Evolutionary conservation across 2,329 filamentous ascomycete genomes (phyloP).

Genomic region (Fusarium bulbicola): DNA sequence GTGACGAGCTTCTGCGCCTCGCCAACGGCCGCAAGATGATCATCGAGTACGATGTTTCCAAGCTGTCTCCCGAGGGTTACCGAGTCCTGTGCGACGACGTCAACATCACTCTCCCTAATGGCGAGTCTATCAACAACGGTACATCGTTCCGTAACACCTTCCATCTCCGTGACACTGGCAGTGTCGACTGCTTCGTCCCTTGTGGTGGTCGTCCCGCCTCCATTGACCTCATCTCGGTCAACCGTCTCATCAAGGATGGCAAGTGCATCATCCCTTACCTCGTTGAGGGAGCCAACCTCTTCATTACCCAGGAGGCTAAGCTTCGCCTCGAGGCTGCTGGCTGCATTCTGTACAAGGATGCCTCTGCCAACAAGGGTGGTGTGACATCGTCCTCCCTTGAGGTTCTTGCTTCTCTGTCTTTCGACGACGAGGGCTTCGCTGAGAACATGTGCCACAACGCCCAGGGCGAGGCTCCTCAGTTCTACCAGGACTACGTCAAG

Average conservation of each 20-base stretch:
- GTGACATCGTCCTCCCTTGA: slow-evolving; percentile 97
- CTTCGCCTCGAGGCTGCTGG: slow-evolving; percentile 94
- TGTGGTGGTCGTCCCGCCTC: slow-evolving; percentile 97
- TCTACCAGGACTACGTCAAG: slow-evolving; percentile 93
- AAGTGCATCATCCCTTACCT: slow-evolving; percentile 92
- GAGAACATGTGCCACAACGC: slow-evolving; percentile 91
- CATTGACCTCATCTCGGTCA: slow-evolving; percentile 89
- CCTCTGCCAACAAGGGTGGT: slow-evolving; percentile 97
- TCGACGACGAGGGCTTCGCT: slow-evolving; percentile 88
- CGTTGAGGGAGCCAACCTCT: slow-evolving; percentile 96
- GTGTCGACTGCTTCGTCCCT: slow-evolving; percentile 91
- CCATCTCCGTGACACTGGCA: slow-evolving; percentile 81
- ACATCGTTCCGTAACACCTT: slow-evolving; percentile 98
- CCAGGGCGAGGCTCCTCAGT: slow-evolving; percentile 78
- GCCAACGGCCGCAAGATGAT: slow-evolving; percentile 93
- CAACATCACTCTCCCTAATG: slow-evolving; percentile 86
- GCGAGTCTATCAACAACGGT: slow-evolving; percentile 89
- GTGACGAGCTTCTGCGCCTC: slow-evolving; percentile 81
- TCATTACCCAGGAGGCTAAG: slow-evolving; percentile 99
- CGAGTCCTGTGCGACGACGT: slow-evolving; percentile 91
- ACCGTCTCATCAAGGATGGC: slow-evolving; percentile 88
- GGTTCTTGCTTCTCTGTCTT: slow-evolving; percentile 91
- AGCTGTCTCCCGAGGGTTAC: slow-evolving; percentile 89
- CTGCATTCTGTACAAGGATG: slow-evolving; percentile 96
- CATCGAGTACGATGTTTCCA: slow-evolving; percentile 81